phyloP scores from a whole-genome alignment of 1,139 yeast species.

The Pneumocystis murina region DNA sequence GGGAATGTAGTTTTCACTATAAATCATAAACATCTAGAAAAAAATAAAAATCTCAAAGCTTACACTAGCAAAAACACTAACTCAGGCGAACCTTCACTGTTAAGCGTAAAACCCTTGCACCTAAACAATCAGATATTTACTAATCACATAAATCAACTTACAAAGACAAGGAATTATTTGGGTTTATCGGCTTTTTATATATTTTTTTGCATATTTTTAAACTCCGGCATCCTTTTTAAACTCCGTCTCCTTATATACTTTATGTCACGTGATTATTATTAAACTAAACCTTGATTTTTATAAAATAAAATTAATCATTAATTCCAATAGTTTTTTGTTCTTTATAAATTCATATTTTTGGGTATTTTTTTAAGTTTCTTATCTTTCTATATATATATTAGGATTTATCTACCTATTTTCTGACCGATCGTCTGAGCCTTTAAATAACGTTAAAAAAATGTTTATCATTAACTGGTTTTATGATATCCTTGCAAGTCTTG shows the following conservation, averaged over 20 bases:
- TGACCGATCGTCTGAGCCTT: neutral
- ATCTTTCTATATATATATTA: too few relatives aligned
- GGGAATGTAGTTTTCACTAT: neutral
- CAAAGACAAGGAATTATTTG: neutral
- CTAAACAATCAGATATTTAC: neutral
- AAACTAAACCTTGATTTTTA: too few relatives aligned
- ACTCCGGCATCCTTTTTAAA: neutral
- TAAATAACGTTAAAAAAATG: constrained; percentile 22
- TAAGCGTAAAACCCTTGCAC: neutral
- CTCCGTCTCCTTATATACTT: neutral
- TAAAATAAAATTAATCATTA: too few relatives aligned
- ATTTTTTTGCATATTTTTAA: neutral
- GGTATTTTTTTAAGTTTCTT: too few relatives aligned
- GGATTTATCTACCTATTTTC: neutral
- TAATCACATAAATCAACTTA: neutral
- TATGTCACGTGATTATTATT: too few relatives aligned
- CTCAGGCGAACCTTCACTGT: neutral
- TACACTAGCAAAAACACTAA: neutral
- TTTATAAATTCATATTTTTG: too few relatives aligned
- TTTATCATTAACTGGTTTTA: constrained; percentile 49
- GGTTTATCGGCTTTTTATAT: neutral
- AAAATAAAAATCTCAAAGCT: neutral
- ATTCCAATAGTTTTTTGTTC: too few relatives aligned
- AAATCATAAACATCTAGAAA: neutral
- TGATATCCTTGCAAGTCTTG: constrained; percentile 84